Evolutionary conservation across 148 eudicot species (phyloP).

Genomic region (Heliamphora exappendiculata): DNA sequence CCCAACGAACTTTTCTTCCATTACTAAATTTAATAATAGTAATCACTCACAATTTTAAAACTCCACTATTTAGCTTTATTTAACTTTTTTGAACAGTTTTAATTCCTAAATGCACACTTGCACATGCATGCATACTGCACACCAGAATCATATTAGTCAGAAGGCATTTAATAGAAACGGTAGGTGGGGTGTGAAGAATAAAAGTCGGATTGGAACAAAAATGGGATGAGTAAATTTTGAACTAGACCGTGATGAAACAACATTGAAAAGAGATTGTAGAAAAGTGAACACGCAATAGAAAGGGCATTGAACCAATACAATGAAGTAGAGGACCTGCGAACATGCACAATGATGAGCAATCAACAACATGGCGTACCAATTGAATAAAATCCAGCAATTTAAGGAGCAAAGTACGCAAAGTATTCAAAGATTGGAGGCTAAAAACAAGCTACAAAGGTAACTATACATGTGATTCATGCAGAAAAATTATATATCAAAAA

Average conservation of each 20-base stretch:
- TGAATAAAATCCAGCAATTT: not conserved
- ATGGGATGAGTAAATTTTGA: not conserved
- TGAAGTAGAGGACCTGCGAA: not conserved
- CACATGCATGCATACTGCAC: too few relatives aligned
- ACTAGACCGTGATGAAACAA: not conserved
- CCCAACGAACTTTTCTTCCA: too few relatives aligned
- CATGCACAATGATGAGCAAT: not conserved
- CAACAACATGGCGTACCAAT: not conserved
- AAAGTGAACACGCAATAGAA: not conserved
- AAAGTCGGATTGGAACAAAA: not conserved
- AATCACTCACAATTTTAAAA: too few relatives aligned
- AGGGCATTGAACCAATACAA: slow-evolving; percentile 4
- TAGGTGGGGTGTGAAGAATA: not conserved
- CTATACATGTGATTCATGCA: too few relatives aligned
- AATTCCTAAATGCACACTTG: too few relatives aligned
- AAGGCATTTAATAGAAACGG: not conserved
- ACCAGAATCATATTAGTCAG: not conserved
- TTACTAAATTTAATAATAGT: too few relatives aligned
- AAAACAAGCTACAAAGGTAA: not conserved
- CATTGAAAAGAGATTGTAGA: not conserved
- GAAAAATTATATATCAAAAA: not conserved
- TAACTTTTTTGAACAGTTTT: too few relatives aligned
- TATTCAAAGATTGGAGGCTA: not conserved
- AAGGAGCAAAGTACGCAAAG: not conserved
- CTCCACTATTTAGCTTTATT: too few relatives aligned